phyloP scores from a whole-genome alignment of 179 eudicot species.

The Spergularia azorica region DNA sequence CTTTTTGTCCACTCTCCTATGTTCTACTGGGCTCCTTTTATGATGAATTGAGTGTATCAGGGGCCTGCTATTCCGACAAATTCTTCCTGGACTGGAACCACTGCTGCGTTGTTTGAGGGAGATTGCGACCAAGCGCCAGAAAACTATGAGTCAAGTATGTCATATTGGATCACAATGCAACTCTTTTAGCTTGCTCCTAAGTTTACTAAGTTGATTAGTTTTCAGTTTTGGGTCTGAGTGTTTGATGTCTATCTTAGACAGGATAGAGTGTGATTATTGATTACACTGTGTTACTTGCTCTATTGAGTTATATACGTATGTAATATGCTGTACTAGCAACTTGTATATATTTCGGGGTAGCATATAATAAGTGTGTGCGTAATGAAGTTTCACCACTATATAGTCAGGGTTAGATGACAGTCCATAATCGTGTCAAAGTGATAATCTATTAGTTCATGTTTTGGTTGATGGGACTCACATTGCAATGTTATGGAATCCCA shows the following conservation, averaged over 20 bases:
- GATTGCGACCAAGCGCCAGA: constrained; percentile 64
- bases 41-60: constrained; percentile 31
- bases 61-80: constrained; percentile 71
- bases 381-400: no score
- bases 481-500: no score
- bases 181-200: not conserved
- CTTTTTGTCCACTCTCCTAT: constrained; percentile 4
- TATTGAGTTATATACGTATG: not conserved
- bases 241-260: no score
- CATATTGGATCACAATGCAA: constrained; percentile 14
- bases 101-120: constrained; percentile 53
- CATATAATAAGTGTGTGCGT: no score
- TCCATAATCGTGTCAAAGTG: not conserved
- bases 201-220: not conserved
- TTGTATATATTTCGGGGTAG: not conserved
- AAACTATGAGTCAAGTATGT: constrained; percentile 79
- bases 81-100: constrained; percentile 88
- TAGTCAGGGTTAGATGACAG: not conserved
- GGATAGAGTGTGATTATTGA: not conserved
- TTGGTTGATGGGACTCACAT: not conserved
- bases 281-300: not conserved
- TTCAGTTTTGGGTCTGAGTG: not conserved
- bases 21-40: constrained; percentile 12
- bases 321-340: not conserved
- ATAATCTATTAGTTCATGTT: not conserved